Conservation (phyloP, 1,139 yeast genomes). For the Spathaspora jeffriesii region DNA sequence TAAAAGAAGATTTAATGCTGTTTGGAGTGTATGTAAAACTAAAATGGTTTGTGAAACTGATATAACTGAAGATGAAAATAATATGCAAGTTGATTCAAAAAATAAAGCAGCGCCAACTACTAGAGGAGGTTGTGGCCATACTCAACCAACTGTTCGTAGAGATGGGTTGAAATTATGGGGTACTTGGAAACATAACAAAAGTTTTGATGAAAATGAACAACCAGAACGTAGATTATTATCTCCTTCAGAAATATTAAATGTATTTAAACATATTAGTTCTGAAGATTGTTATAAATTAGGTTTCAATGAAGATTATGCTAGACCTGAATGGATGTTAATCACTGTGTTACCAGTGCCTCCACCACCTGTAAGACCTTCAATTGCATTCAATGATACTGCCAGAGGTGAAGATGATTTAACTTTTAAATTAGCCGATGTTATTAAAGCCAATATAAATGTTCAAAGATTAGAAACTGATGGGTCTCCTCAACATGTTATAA, state of each 20-base stretch:
- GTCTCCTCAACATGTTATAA: constrained; percentile 97
- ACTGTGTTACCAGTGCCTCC: constrained; percentile 99
- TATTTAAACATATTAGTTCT: constrained; percentile 86
- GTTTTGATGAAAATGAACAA: constrained; percentile 77
- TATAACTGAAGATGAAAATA: constrained; percentile 66
- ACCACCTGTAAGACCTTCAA: constrained; percentile 98
- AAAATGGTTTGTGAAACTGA: constrained; percentile 97
- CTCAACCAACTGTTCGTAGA: constrained; percentile 94
- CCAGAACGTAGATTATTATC: constrained; percentile 90
- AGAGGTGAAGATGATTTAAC: constrained; percentile 99
- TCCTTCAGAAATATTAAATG: constrained; percentile 87
- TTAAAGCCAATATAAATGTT: constrained; percentile 95
- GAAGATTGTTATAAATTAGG: constrained; percentile 86
- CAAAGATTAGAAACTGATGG: constrained; percentile 98
- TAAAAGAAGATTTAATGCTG: constrained; percentile 93
- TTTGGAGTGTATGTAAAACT: constrained; percentile 89
- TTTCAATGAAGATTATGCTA: constrained; percentile 91
- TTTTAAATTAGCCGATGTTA: constrained; percentile 93
- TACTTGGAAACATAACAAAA: constrained; percentile 91
- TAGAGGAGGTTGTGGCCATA: constrained; percentile 98
- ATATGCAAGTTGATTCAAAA: constrained; percentile 20
- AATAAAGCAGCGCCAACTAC: constrained; percentile 33
- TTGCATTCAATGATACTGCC: constrained; percentile 98
- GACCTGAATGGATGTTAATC: constrained; percentile 98
- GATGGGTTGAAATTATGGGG: constrained; percentile 97